Base-by-base conservation (phyloP, 176 grass and related monocot genomes). In the Chrysopogon serrulatus region DNA sequence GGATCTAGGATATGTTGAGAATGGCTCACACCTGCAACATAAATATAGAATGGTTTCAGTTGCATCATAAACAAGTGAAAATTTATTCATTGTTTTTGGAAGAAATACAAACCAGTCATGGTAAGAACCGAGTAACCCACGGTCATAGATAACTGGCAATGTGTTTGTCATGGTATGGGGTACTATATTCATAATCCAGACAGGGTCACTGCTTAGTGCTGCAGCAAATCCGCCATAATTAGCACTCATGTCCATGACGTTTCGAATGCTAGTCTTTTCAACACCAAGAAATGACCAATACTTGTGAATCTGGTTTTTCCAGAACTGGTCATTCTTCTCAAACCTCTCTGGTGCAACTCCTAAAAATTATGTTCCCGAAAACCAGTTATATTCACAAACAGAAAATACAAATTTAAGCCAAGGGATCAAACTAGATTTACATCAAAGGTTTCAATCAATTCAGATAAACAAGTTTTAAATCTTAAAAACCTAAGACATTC, bases 161-260 rank as follows among this genome's bases (percentile, higher is more conserved):
- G 88, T 93, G 65, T 98, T 90, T 27, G 17, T 60, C 67, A 83
- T 85, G 61, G 91, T 93, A 69, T 92, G 47, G 43, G 96, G 96
- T 78, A 98, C 91, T 81, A 98, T 82, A 84, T 95, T 98, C 93
- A 98, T 98, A 61, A 92, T 84, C 96, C 96, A 98, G 62, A 95
- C 77, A 67, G 93, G 93, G 40, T 87, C 87, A 42, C 75, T 82
- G 79, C 87, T 93, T 34, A 98, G 71, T 70, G 93, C 93, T 68
- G 90, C 88, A 71, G 96, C 84, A 83, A 95, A 98, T 83, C 96
- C 89, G 19, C 96, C 96, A 90, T 89, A 90, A 77, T 92, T 84
- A 87, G 96, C 91, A 90, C 90, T 98, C 96, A 95, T 95, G 81
- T 98, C 96, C 96, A 98, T 92, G 56, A 98, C 81, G 78, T 98